Base-by-base conservation (phyloP, 23 red algal species). In the Gracilaria domingensis region DNA sequence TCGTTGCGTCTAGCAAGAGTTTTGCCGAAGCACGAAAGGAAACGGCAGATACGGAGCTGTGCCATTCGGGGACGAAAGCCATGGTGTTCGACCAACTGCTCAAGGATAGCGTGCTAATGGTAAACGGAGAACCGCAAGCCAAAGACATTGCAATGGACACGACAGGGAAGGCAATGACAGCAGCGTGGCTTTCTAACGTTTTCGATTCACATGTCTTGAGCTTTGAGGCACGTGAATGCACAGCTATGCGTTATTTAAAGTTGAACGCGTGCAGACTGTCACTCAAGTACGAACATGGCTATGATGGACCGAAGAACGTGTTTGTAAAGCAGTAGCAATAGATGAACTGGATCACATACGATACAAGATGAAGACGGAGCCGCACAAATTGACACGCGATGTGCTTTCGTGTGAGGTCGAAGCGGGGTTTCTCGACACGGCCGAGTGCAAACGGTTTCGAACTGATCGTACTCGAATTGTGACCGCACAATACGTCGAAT, bases 291-390 rank as follows among this genome's bases (percentile, higher is more conserved):
- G 11, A 33, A 17, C 18, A 58, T 33, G 76, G 35, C 6, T 28
- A n/a, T n/a, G n/a, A n/a, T n/a, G 58, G 26, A 28, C 21, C 20
- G 12, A 60, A n/a, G 6, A 76, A 47, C 53, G 91, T 94, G 35
- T 94, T 94, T 82, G 80, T 81, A 12, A 94, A 94, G 58, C 69
- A 17, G 75, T 88, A 21, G 91, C 86, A 29, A 79, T 94, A 54
- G 66, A 66, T 11, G 83, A 94, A 35, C 83, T 94, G 1, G 82
- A 66, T 26, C 91, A 87, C 54, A 83, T 75, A 23, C 72, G 55
- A 11, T 58, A 66, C 25, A 94, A 94, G 75, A 77, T 64, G 34
- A 55, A 65, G 45, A 81, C 73, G 5, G 83, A 59, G 45, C 83
- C 83, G n/a, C 84, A 86, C 57, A 94, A 94, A 58, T 24, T 94